These are phyloP conservation scores for Aegilops speltoides DNA, from an alignment of 176 grass and related monocot genomes.

Conservation along the genomic window DNA sequence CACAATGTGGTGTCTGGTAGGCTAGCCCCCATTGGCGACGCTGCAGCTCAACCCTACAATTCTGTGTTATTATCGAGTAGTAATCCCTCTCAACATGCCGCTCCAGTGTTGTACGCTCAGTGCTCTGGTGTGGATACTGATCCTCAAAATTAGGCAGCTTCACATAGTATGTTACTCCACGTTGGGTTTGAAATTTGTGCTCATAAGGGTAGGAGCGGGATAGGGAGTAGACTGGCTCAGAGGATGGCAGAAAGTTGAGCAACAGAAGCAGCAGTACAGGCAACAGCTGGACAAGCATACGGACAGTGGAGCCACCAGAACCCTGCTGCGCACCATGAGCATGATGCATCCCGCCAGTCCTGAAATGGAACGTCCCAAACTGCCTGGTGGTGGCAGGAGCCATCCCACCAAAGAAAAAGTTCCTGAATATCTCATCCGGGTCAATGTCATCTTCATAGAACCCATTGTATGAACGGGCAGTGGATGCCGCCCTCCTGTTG, in stretches of 20 bases:
- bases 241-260: constrained; percentile 79
- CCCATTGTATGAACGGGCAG: constrained; percentile 43
- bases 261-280: constrained; percentile 74
- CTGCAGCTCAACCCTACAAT: constrained; percentile 86
- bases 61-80: constrained; percentile 54
- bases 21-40: constrained; percentile 80
- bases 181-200: constrained; percentile 64
- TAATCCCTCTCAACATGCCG: constrained; percentile 84
- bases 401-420: constrained; percentile 91
- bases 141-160: constrained; percentile 81
- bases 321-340: constrained; percentile 34
- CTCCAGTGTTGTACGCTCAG: constrained; percentile 57
- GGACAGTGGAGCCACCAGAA: constrained; percentile 51
- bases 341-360: constrained; percentile 50
- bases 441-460: constrained; percentile 82
- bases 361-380: constrained; percentile 76
- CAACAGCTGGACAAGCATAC: constrained; percentile 81
- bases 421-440: constrained; percentile 96
- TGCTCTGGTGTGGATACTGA: constrained; percentile 78
- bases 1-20: constrained; percentile 68
- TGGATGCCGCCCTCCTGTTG: constrained; percentile 50
- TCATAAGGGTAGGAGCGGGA: constrained; percentile 60
- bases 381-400: constrained; percentile 64
- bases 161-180: constrained; percentile 72
- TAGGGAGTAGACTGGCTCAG: constrained; percentile 76